These are phyloP conservation scores for Microascus cirrosus DNA, from an alignment of 2,329 filamentous ascomycete species.

Conservation along the genomic window DNA sequence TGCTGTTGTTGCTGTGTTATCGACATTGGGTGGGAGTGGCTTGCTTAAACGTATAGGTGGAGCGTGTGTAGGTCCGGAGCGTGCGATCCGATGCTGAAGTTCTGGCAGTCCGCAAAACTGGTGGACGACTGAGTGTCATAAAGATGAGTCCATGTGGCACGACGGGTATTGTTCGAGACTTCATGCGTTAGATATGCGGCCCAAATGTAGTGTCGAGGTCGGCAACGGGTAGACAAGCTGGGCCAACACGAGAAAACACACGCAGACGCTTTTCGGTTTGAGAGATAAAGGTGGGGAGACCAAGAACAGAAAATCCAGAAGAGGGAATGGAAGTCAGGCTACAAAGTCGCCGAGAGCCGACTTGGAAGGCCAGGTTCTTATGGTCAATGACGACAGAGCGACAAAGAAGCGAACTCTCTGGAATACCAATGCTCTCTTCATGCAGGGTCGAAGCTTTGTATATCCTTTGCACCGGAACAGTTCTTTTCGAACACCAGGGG, in stretches of 20 bases:
- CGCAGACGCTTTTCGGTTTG: neutral
- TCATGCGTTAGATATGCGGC: neutral
- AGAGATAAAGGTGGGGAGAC: neutral
- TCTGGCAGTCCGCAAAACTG: neutral
- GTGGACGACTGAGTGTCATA: neutral
- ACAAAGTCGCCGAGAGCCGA: neutral
- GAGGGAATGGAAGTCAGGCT: neutral
- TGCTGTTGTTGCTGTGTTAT: constrained; percentile 30
- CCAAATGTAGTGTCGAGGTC: neutral
- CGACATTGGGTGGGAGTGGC: constrained; percentile 23
- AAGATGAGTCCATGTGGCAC: neutral
- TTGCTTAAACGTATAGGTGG: neutral
- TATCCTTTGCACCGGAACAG: neutral
- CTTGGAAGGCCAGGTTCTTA: neutral
- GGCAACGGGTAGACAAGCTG: neutral
- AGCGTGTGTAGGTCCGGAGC: neutral
- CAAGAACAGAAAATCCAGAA: neutral
- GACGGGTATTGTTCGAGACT: neutral
- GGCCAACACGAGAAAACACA: neutral
- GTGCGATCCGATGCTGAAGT: neutral
- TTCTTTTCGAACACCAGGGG: neutral
- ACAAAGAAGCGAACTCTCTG: neutral
- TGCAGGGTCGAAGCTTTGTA: neutral
- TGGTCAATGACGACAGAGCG: neutral
- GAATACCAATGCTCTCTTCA: neutral